Base-by-base conservation (phyloP, 2,329 filamentous ascomycete genomes). In the Epichloe hybrida region DNA sequence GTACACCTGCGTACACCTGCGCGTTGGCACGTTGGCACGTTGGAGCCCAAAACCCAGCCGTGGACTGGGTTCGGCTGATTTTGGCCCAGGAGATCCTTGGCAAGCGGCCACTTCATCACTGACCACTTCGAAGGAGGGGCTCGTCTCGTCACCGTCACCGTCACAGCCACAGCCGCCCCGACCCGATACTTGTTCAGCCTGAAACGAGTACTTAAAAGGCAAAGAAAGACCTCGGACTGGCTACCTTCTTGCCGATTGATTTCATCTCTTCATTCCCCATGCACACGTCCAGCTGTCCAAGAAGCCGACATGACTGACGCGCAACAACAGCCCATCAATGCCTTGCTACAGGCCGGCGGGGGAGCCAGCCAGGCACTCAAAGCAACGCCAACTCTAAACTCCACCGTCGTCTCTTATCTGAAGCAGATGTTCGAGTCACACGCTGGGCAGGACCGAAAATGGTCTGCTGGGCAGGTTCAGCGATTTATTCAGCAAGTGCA, bases 401-500 rank as follows among this genome's bases (percentile, higher is more conserved):
- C 66, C 4, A 58, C 66, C 6, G 57, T 73, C 34, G 56, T 72
- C 38, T 56, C 61, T 7, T 69, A 75, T 50, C 65, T 79, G 17
- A 66, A 70, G 56, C 67, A 65, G 50, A 66, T 79, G 48, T 79
- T 73, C 61, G 59, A 67, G 39, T 59, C 64, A 20, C 69, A 77
- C 50, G 69, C 69, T 52, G 68, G 68, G 47, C 56, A 62, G 9
- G 61, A 64, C 5, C 62, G 67, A 41, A 64, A 66, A 37, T 80
- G 76, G 76, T 66, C 67, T 50, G 64, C 61, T 38, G 66, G 70
- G 21, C 69, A 74, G 54, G 66, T 73, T 37, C 60, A 65, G 36
- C 61, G 68, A 20, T 80, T 80, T 52, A 54, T 76, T 43, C 62
- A 67, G 48, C 64, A 69, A 42, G 66, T 71, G 23, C 77, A 80